Conservation (phyloP, 225 moss, liverwort and hornwort species). For the Bryum argenteum region DNA sequence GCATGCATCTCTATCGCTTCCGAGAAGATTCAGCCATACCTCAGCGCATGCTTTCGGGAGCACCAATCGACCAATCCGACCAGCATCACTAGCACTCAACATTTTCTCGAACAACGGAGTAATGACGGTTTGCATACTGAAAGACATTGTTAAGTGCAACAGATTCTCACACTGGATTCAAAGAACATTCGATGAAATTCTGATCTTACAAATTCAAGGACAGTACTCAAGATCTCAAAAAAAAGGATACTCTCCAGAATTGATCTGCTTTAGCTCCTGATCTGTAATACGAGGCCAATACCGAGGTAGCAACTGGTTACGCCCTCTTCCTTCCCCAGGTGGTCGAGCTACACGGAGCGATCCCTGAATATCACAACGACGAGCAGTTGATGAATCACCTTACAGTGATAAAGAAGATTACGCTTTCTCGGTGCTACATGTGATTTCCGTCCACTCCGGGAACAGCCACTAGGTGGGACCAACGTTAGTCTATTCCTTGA, state of each 20-base stretch:
- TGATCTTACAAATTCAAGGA: conserved; percentile 18
- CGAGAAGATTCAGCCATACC: conserved; percentile 45
- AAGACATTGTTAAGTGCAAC: conserved; percentile 46
- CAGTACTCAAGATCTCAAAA: conserved; percentile 20
- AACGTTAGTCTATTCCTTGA: background rate
- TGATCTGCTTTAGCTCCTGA: conserved; percentile 95
- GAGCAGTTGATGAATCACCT: conserved; percentile 6
- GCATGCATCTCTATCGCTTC: background rate
- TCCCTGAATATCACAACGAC: conserved; percentile 48
- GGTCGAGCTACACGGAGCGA: conserved; percentile 96
- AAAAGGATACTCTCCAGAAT: conserved; percentile 99
- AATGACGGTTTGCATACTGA: conserved; percentile 81
- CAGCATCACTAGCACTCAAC: conserved; percentile 99
- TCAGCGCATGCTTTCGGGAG: conserved; percentile 99
- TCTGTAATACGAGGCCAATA: conserved; percentile 99
- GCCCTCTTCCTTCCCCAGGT: conserved; percentile 97
- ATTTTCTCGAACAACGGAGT: conserved; percentile 99
- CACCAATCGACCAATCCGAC: conserved; percentile 96
- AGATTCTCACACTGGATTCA: conserved; percentile 15
- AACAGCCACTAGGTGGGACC: conserved; percentile 12
- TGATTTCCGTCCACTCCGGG: background rate
- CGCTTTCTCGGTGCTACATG: background rate
- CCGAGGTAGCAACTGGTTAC: conserved; percentile 89
- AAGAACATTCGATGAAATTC: background rate
- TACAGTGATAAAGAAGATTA: conserved; percentile 3